A percentile compares a stretch with the other conserved stretches of the same genome.
These are phyloP conservation scores for Kwoniella europaea DNA, from an alignment of 768 basidiomycete genomes.

Conservation along the genomic window DNA sequence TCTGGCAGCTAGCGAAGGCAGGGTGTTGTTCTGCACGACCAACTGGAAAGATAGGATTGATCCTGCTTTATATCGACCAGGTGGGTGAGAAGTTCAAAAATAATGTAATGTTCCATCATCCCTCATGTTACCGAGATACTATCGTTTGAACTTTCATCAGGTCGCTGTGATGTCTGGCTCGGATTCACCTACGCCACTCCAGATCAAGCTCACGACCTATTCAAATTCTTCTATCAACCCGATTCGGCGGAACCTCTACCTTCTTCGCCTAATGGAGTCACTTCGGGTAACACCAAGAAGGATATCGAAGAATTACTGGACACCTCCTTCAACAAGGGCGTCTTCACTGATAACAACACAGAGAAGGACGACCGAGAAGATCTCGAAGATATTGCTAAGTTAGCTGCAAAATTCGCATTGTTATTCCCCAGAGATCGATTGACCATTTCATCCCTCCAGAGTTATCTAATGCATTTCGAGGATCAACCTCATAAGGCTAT, in stretches of 20 bases:
- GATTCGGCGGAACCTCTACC: neutral
- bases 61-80: slow-evolving; percentile 30
- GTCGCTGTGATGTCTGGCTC: slow-evolving; percentile 81
- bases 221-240: slow-evolving; percentile 43
- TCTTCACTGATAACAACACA: neutral
- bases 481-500: slow-evolving; percentile 70
- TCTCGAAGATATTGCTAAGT: slow-evolving; percentile 38
- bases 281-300: neutral
- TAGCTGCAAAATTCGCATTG: slow-evolving; percentile 67
- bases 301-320: neutral
- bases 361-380: neutral
- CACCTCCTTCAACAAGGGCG: neutral
- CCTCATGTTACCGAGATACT: too few species aligned
- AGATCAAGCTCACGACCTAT: slow-evolving; percentile 60
- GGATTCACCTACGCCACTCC: slow-evolving; percentile 81
- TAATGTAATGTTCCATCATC: too few species aligned
- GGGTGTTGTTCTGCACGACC: slow-evolving; percentile 37
- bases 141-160: neutral
- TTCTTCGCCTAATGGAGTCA: too few species aligned
- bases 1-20: slow-evolving; percentile 29
- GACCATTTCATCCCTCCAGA: slow-evolving; percentile 86
- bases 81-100: slow-evolving; percentile 15
- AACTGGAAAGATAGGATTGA: slow-evolving; percentile 33
- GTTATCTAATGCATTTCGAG: slow-evolving; percentile 76
- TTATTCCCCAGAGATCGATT: slow-evolving; percentile 80